These are phyloP conservation scores for Pseudognaphalium luteoalbum DNA, from an alignment of 129 eudicot genomes.

Conservation along the genomic window DNA sequence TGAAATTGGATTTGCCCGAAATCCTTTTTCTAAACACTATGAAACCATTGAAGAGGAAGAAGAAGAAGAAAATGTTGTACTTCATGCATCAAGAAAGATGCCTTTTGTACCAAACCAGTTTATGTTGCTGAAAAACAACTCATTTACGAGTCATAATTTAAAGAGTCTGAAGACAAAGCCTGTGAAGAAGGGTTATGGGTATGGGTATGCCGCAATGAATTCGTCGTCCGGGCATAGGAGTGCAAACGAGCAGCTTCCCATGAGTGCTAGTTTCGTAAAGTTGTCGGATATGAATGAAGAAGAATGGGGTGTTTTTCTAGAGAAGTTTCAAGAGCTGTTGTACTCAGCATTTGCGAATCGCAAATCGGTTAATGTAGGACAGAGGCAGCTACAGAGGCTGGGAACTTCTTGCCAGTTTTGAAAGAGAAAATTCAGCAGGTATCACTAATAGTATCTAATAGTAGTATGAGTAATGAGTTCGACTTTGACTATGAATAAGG, in stretches of 20 bases:
- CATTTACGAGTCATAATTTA: slow-evolving; percentile 18
- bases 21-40: slow-evolving; percentile 56
- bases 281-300: slow-evolving; percentile 62
- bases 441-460: background rate
- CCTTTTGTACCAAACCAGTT: slow-evolving; percentile 1
- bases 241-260: slow-evolving; percentile 68
- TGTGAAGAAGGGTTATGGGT: slow-evolving; percentile 26
- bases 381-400: slow-evolving; percentile 55
- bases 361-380: slow-evolving; percentile 46
- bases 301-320: slow-evolving; percentile 61
- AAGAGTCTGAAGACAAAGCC: slow-evolving; percentile 43
- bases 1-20: slow-evolving; percentile 34
- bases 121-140: slow-evolving; percentile 25
- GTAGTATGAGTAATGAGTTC: slow-evolving; percentile 17
- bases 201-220: slow-evolving; percentile 26
- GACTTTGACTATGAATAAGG: slow-evolving; percentile 14
- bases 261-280: slow-evolving; percentile 67
- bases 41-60: slow-evolving; percentile 61
- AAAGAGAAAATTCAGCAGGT: slow-evolving; percentile 28
- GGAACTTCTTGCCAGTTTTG: slow-evolving; percentile 67
- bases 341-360: slow-evolving; percentile 58
- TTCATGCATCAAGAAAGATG: slow-evolving; percentile 16
- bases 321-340: slow-evolving; percentile 64
- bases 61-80: slow-evolving; percentile 33
- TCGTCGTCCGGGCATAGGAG: slow-evolving; percentile 69